Base-by-base conservation (phyloP, 495 filamentous ascomycete species). In the Thermochaetoides thermophila region DNA sequence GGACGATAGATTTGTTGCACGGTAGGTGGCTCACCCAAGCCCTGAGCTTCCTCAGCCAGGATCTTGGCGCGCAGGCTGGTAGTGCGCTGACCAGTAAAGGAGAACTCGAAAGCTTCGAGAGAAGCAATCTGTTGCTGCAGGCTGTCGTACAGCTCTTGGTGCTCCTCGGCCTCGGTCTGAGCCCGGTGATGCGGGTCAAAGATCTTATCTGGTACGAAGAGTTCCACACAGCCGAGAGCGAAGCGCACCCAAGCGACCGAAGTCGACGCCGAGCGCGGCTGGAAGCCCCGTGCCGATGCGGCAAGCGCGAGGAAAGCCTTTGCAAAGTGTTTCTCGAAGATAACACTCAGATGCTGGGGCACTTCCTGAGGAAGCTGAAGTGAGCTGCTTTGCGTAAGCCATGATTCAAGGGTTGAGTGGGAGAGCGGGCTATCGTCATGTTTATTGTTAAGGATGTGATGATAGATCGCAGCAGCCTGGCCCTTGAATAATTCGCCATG, bases 161-260 rank as follows among this genome's bases (percentile, higher is more conserved):
- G 71, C 12, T 76, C 66, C 37, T 74, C 64, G 19, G 73, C 66
- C 42, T 84, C 73, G 4, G 96, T 60, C 24, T 76, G 68, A n/a
- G 78, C 65, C 35, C 71, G 69, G 35, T 86, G 60, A 16, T 86
- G 82, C 9, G 89, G 89, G 51, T 99, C 89, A 38, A 81, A 87
- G 3, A 78, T 67, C 46, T 74, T 73, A 49, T 92, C 77, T 0
- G 91, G 85, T 3, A 95, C 76, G 44, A 84, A 96, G 6, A 95
- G 66, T 27, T 70, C 68, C 17, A 99, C 56, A 30, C 68, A 69
- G 0, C 66, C 77, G 2, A 77, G 37, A 3, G 74, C 69, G 36
- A 83, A 78, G 18, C 69, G 54, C 4, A 72, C 51, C 79, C 79
- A 84, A 5, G 80, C 75, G 1, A 64, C 43, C 4, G 64, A 61